A percentile compares a stretch with the other conserved stretches of the same genome.
Evolutionary conservation across 2,329 filamentous ascomycete species (phyloP).

Genomic region (Atkinsonella hypoxylon): DNA sequence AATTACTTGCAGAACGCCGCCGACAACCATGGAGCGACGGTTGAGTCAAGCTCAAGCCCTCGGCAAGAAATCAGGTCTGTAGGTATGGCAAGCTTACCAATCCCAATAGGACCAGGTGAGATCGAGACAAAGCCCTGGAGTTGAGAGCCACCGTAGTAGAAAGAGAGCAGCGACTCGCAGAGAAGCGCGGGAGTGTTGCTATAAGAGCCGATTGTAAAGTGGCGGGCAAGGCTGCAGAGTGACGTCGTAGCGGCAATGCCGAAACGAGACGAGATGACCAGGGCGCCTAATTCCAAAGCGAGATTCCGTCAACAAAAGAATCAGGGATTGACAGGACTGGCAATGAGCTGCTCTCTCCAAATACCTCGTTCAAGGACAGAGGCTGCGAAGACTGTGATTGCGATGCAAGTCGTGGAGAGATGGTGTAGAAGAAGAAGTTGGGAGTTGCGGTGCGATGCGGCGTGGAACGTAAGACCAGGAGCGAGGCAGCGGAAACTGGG

Average conservation of each 20-base stretch:
- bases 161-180: background rate
- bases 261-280: background rate
- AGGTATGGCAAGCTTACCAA: background rate
- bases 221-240: background rate
- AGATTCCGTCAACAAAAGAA: background rate
- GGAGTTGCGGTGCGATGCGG: conserved; percentile 5
- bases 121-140: background rate
- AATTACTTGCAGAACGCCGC: background rate
- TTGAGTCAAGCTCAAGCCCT: background rate
- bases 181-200: background rate
- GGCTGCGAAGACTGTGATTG: conserved; percentile 2
- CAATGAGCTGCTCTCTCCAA: background rate
- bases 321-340: background rate
- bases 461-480: conserved; percentile 5
- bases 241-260: background rate
- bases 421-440: conserved; percentile 10
- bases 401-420: conserved; percentile 4
- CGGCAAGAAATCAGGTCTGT: background rate
- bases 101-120: background rate
- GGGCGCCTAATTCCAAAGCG: background rate
- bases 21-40: background rate
- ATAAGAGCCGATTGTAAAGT: background rate
- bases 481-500: conserved; percentile 4
- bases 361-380: background rate
- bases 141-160: background rate